Evolutionary conservation across 2,329 filamentous ascomycete genomes (phyloP), one percentile per base, ranked within the genome.

Genomic region (Penicillium sp.): DNA sequence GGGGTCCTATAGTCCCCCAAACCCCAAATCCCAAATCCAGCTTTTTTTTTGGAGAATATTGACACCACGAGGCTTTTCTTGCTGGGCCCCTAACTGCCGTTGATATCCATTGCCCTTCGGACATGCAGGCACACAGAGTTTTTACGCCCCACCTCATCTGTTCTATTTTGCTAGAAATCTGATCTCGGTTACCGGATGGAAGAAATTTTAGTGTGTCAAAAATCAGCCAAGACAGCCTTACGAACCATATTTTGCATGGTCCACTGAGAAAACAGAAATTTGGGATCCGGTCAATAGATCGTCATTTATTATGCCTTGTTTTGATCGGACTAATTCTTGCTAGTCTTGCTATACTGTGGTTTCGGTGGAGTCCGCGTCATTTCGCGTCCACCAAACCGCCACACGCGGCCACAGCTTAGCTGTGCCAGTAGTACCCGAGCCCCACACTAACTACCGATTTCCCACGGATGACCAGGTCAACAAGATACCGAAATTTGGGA

Each of bases 131-230:
- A 18, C 15, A 37, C 3, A 37, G 15, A 27, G 26, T 25, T 20
- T 45, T 29, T 25, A 45, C 6, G 14, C 25, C 43, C 37, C n/a
- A 20, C 18, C 37, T 5, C 22, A 4, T 22, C 22, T 12, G 18
- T 40, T 14, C 18, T 12, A 40, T 22, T 12, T 20, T 40, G 37
- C 37, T 40, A 40, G 42, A 14, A 31, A 20, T 45, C 8, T 29
- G 43, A 27, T 45, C 45, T 20, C 29, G 27, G 27, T 14, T 47
- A 29, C 18, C 48, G 48, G 48, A 27, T 48, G 46, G 48, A 25
- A 55, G 53, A 55, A 22, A 23, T 48, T 55, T 55, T 51, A 35
- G 33, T 37, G 33, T 18, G 33, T n/a, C 42, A 1, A 31, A 37
- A 27, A 46, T 8, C 15, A 15, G 11, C 11, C 26, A 20, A 47